These are phyloP conservation scores for Casuarina glauca DNA, from an alignment of 306 rosid genomes.

Conservation along the genomic window DNA sequence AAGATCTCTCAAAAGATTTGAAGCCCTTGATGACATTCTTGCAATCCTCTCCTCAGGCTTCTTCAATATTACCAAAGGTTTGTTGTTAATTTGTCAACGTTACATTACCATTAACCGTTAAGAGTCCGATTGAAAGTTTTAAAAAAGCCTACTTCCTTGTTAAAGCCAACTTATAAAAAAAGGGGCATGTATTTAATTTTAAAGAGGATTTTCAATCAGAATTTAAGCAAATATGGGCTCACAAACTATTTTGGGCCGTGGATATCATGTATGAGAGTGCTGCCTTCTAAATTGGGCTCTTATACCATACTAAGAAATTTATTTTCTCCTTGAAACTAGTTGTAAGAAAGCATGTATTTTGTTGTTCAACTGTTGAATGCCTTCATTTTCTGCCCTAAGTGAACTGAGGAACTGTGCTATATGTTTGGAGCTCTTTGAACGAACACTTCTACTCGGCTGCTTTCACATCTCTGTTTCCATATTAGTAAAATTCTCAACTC, in stretches of 20 bases:
- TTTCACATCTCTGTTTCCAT: not conserved
- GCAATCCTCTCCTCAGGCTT: conserved; percentile 84
- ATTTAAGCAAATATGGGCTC: no score
- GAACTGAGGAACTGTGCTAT: not conserved
- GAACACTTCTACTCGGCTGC: not conserved
- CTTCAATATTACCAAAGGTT: conserved; percentile 86
- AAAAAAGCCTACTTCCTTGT: no score
- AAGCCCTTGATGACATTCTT: conserved; percentile 61
- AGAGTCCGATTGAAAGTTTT: no score
- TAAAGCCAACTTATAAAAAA: no score
- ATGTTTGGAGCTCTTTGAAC: not conserved
- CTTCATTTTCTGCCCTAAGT: not conserved
- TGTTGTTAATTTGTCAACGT: not conserved
- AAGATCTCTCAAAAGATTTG: conserved; percentile 84
- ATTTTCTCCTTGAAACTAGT: no score
- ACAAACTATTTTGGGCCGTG: no score
- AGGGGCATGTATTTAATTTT: no score
- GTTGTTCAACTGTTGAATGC: not conserved
- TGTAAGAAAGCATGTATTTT: no score
- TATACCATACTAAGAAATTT: no score
- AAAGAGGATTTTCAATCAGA: no score
- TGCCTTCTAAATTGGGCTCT: no score
- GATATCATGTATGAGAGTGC: no score
- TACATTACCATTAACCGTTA: not conserved
- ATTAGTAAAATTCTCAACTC: not conserved